Evolutionary conservation across 257 asterid genomes (phyloP), one percentile per base, ranked within the genome.

Genomic region (Salvia rosmarinus): DNA sequence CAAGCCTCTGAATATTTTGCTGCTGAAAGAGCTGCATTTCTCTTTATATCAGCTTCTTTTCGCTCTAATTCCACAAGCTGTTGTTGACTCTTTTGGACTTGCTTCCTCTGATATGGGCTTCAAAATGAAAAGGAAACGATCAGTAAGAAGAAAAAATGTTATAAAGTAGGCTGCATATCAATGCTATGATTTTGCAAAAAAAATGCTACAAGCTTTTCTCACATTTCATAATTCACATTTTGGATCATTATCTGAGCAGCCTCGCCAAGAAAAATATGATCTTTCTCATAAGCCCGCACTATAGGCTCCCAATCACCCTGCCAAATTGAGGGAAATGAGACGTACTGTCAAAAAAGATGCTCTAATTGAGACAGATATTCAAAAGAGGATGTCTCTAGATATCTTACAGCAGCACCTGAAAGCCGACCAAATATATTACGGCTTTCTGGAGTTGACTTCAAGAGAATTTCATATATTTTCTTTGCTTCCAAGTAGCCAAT

Each of bases 341-440:
- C 47, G 39, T 68, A 74, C 57, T 30, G 64, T 35, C 5, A 51
- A 63, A 49, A 20, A 44, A 56, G 60, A 54, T 49, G 25, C 5
- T 65, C 21, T 7, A 58, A 77, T 30, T 46, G 32, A 43, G 60
- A 67, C n/a, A 35, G 2, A 67, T 64, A 49, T 28, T 59, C 28
- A 72, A 37, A 37, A 74, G 72, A 46, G 76, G 58, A 46, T 2
- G 82, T 49, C 69, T 72, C 9, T 50, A 73, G 70, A 78, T 82
- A 82, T 86, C 99, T 95, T 91, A 89, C 99, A 88, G 96, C 85
- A 83, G 85, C 93, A 87, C 98, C 96, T 81, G 99, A 91, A 81
- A 88, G 99, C 88, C 96, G 95, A 62, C 99, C 99, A 86, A 95
- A 91, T 43, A 91, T 88, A 77, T 87, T 95, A 69, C 98, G 98